Percentiles rank a stretch among this genome's conserved stretches.
These are phyloP conservation scores for Tulasnella calospora DNA, from an alignment of 768 basidiomycete species.

Conservation along the genomic window DNA sequence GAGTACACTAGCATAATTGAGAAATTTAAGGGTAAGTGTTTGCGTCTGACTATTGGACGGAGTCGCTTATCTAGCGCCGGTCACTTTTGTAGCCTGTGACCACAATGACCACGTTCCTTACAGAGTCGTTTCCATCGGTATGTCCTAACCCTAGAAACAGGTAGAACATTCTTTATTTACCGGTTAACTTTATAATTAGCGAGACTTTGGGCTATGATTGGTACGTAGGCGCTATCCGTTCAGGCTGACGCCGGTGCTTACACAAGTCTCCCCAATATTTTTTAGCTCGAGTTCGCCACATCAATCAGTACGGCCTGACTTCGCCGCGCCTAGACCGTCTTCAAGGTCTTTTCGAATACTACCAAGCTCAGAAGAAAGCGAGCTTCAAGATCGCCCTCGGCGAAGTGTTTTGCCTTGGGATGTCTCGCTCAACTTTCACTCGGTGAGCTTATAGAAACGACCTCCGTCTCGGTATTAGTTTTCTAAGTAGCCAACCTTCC, in stretches of 20 bases:
- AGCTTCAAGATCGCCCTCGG: neutral
- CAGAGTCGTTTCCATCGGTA: neutral
- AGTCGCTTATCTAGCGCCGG: neutral
- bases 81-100: neutral
- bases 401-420: slow-evolving; percentile 2
- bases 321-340: slow-evolving; percentile 12
- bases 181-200: neutral
- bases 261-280: too few species aligned
- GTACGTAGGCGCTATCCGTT: neutral
- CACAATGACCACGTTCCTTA: neutral
- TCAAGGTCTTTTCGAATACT: neutral
- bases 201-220: slow-evolving; percentile 5
- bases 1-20: neutral
- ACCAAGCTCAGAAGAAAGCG: neutral
- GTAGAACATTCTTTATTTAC: neutral
- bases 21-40: neutral
- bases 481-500: neutral
- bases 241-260: neutral
- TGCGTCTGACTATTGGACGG: neutral
- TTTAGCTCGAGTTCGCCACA: slow-evolving; percentile 1
- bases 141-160: neutral
- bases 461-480: neutral
- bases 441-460: neutral
- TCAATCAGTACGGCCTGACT: slow-evolving; percentile 5
- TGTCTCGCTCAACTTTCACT: neutral